These are phyloP conservation scores for Tagetes patula DNA, from an alignment of 129 eudicot species.

Conservation along the genomic window DNA sequence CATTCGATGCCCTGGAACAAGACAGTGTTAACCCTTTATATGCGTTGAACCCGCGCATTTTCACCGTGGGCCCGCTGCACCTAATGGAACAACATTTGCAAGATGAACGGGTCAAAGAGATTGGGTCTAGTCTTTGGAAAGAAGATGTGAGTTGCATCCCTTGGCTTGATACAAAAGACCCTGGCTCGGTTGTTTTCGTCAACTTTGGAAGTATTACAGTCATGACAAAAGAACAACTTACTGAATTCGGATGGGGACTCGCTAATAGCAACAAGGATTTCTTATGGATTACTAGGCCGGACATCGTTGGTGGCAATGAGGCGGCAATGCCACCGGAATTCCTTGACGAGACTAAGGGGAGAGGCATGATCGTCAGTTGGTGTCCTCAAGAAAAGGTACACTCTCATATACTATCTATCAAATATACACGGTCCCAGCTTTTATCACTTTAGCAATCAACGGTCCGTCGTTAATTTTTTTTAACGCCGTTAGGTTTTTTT, in stretches of 20 bases:
- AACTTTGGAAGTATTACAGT: conserved; percentile 63
- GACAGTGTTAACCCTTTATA: conserved; percentile 31
- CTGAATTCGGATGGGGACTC: conserved; percentile 70
- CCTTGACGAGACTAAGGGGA: conserved; percentile 30
- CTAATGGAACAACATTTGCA: conserved; percentile 34
- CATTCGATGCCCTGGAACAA: conserved; percentile 57
- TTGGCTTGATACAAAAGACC: conserved; percentile 57
- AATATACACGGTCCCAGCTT: too few species aligned
- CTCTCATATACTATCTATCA: background rate
- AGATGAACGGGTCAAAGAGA: conserved; percentile 20
- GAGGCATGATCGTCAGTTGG: conserved; percentile 59
- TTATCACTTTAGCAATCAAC: too few species aligned
- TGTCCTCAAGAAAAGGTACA: conserved; percentile 55
- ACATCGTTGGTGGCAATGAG: conserved; percentile 41
- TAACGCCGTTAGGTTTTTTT: too few species aligned
- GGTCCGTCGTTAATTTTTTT: too few species aligned
- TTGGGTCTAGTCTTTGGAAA: conserved; percentile 49
- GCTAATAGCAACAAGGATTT: conserved; percentile 56
- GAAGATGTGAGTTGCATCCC: conserved; percentile 53
- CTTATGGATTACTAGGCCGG: conserved; percentile 62
- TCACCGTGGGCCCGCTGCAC: conserved; percentile 49
- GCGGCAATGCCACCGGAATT: conserved; percentile 48
- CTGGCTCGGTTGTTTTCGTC: conserved; percentile 53
- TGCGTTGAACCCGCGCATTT: conserved; percentile 23
- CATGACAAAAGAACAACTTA: conserved; percentile 48